Evolutionary conservation across 2,329 filamentous ascomycete species (phyloP).

Genomic region (Ascocoryne sarcoides): DNA sequence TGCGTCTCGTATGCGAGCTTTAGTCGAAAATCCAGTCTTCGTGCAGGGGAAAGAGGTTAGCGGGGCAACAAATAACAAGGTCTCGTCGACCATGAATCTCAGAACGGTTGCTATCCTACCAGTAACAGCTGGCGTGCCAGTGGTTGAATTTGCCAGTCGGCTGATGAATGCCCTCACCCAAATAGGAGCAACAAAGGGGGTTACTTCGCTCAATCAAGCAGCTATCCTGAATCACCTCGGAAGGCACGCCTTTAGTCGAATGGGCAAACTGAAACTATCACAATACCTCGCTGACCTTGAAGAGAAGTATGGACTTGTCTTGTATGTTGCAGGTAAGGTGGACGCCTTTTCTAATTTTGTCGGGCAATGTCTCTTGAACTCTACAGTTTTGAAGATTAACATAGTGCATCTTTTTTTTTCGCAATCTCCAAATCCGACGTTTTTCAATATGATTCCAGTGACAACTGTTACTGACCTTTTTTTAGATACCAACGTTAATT

Average conservation of each 20-base stretch:
- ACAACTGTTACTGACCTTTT: slow-evolving; percentile 16
- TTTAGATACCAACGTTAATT: slow-evolving; percentile 86
- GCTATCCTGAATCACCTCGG: slow-evolving; percentile 92
- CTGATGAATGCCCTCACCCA: slow-evolving; percentile 82
- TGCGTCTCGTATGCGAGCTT: slow-evolving; percentile 81
- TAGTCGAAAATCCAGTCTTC: slow-evolving; percentile 73
- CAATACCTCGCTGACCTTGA: slow-evolving; percentile 95
- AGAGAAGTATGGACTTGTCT: slow-evolving; percentile 90
- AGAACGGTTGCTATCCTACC: slow-evolving; percentile 88
- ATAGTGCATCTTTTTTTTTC: not conserved
- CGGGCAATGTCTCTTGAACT: slow-evolving; percentile 1
- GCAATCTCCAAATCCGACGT: not conserved
- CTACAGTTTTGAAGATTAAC: not conserved
- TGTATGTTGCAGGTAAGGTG: slow-evolving; percentile 77
- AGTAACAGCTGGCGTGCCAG: slow-evolving; percentile 82
- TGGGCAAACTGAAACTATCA: slow-evolving; percentile 91
- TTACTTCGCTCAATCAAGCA: slow-evolving; percentile 85
- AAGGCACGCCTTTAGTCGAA: slow-evolving; percentile 90
- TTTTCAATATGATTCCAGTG: too few relatives aligned
- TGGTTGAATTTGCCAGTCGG: slow-evolving; percentile 88
- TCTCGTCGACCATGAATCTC: slow-evolving; percentile 83
- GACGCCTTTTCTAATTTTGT: slow-evolving; percentile 8
- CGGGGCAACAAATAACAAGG: slow-evolving; percentile 52
- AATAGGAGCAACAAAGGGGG: slow-evolving; percentile 80
- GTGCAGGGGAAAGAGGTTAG: slow-evolving; percentile 54